Base-by-base conservation (phyloP, 2,329 filamentous ascomycete genomes). In the Fusarium sp. region DNA sequence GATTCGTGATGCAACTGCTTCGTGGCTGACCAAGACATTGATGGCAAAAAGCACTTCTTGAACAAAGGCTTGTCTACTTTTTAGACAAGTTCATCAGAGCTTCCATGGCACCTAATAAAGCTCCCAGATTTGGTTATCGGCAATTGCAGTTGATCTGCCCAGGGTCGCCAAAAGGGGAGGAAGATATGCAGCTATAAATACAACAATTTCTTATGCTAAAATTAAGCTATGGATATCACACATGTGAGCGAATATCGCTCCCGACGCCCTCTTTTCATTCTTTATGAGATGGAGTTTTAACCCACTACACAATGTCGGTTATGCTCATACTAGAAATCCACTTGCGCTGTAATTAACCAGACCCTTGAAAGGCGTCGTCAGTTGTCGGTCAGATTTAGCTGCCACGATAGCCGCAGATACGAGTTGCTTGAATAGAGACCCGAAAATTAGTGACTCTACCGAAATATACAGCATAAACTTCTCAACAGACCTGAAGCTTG, bases 151-250 rank as follows among this genome's bases (percentile, higher is more conserved):
- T 60, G 54, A 65, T 65, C 53, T 33, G 61, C 64, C 52, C 33
- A 51, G 65, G 52, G 50, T 41, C 31, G 53, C 40, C 46, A 59
- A 68, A 59, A 42, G 62, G 44, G 44, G 65, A 65, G 65, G 45
- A 64, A 54, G 46, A 61, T 52, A 65, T 54, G 54, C 47, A 66
- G 37, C 55, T 65, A 66, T 61, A 65, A 65, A 65, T 46, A 62
- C 46, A 38, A 60, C 54, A 49, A 63, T 62, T 31, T 57, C 46
- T 54, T 31, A 30, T 53, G 49, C 61, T 60, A 60, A 65, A 53
- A 53, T 65, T 65, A 65, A 59, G 45, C 36, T 65, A 65, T 41
- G 53, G 53, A 37, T 45, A 53, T 41, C 30, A 20, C 31, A 37
- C n/a, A 30, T 47, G 23, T 65, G 51, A 42, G 41, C 26, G 40